Percentiles rank a stretch among this genome's conserved stretches.
These are phyloP conservation scores for Dactylellina sp. DNA, from an alignment of 2,329 filamentous ascomycete genomes.

Conservation along the genomic window DNA sequence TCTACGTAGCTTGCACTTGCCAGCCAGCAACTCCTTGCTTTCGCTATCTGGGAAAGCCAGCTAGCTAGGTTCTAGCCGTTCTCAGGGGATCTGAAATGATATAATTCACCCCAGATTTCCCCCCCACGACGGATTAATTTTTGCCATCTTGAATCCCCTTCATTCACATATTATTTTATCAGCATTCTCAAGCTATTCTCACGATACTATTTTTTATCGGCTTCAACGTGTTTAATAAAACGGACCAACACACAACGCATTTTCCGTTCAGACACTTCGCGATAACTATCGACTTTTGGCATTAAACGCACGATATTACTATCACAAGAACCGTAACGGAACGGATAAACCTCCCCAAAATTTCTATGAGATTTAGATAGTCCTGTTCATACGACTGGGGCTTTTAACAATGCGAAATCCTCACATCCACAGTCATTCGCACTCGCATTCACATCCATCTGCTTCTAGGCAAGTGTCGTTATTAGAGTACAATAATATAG, in stretches of 20 bases:
- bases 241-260: no score
- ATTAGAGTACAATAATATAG: conserved; percentile 44
- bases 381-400: neutral
- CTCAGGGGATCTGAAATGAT: conserved; percentile 1
- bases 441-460: conserved; percentile 24
- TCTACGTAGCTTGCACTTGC: neutral
- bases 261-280: no score
- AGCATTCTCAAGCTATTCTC: no score
- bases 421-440: conserved; percentile 12
- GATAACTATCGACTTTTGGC: no score
- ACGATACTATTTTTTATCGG: neutral
- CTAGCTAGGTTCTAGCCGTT: neutral
- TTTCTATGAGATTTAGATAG: no score
- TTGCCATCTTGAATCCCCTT: neutral
- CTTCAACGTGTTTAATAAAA: no score
- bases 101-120: conserved; percentile 3
- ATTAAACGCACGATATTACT: no score
- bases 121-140: neutral
- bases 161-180: neutral
- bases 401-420: conserved; percentile 40
- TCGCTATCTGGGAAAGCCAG: neutral
- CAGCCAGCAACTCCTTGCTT: no score
- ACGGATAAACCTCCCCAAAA: no score
- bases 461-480: conserved; percentile 17
- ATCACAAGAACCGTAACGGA: no score